phyloP scores from a whole-genome alignment of 108 stramenopile genomes.

The Cyclotella choctawhatcheeana region DNA sequence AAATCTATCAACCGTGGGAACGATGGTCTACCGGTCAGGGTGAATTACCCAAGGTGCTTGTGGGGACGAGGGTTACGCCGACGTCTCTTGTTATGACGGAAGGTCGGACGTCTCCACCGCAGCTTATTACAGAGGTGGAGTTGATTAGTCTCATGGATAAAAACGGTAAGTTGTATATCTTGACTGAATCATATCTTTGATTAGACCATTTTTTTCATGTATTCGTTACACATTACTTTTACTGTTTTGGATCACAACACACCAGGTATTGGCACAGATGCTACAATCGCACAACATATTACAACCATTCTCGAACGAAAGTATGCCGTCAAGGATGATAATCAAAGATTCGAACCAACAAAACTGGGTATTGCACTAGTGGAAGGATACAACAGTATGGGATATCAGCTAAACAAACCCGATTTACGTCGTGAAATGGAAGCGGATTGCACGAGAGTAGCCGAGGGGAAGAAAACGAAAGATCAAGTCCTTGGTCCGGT shows the following conservation, averaged over 20 bases:
- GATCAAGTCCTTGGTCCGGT: constrained; percentile 73
- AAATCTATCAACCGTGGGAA: constrained; percentile 90
- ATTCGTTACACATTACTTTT: no score
- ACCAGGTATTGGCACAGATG: constrained; percentile 95
- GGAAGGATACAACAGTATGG: constrained; percentile 95
- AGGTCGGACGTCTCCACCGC: constrained; percentile 76
- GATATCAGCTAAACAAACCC: constrained; percentile 94
- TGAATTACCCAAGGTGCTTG: constrained; percentile 69
- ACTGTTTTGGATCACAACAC: no score
- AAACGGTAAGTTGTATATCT: no score
- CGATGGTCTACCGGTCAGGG: constrained; percentile 92
- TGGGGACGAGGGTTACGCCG: constrained; percentile 79
- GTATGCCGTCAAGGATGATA: constrained; percentile 80
- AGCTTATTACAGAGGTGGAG: constrained; percentile 77
- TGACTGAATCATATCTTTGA: no score
- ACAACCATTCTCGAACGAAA: constrained; percentile 83
- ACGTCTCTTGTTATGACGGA: constrained; percentile 76
- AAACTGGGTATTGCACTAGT: constrained; percentile 90
- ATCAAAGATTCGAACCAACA: constrained; percentile 82
- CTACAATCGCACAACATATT: constrained; percentile 87
- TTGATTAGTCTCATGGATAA: constrained; percentile 69
- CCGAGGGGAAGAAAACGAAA: constrained; percentile 76
- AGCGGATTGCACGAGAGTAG: constrained; percentile 82
- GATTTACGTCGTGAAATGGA: constrained; percentile 87
- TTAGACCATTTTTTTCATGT: no score